These are phyloP conservation scores for Remersonia thermophila DNA, from an alignment of 2,329 filamentous ascomycete species.

Conservation along the genomic window DNA sequence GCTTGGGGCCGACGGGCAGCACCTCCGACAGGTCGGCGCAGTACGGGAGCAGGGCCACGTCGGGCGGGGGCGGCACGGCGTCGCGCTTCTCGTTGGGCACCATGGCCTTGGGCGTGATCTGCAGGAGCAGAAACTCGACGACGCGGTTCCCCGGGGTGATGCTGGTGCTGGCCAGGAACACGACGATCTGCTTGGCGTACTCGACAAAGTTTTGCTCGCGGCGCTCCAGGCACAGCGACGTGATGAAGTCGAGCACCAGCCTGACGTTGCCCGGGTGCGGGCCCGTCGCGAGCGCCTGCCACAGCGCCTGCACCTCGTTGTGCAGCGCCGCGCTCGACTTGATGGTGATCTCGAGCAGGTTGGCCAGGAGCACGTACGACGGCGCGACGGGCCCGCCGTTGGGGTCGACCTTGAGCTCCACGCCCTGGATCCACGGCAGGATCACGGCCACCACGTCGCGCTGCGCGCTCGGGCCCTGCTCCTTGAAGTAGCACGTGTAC, in stretches of 20 bases:
- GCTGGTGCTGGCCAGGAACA: constrained; percentile 76
- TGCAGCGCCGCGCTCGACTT: constrained; percentile 78
- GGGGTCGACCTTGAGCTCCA: constrained; percentile 83
- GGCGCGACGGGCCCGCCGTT: constrained; percentile 81
- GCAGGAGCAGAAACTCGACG: constrained; percentile 81
- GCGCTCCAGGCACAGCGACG: constrained; percentile 80
- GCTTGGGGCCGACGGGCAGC: constrained; percentile 79
- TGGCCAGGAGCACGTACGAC: constrained; percentile 90
- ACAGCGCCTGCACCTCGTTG: constrained; percentile 93
- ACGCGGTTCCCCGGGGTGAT: constrained; percentile 72
- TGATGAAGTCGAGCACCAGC: constrained; percentile 90
- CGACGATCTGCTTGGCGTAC: constrained; percentile 95
- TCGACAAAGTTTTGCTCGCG: constrained; percentile 97
- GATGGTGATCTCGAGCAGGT: constrained; percentile 92
- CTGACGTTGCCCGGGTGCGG: constrained; percentile 90
- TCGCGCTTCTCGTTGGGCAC: constrained; percentile 76
- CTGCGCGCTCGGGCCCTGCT: constrained; percentile 68
- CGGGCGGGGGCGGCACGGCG: constrained; percentile 55
- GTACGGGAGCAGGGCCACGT: constrained; percentile 68
- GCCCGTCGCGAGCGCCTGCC: constrained; percentile 90
- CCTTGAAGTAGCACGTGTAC: constrained; percentile 87
- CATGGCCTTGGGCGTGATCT: constrained; percentile 94
- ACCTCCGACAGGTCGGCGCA: constrained; percentile 73
- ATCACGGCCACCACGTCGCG: constrained; percentile 90
- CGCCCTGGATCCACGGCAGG: constrained; percentile 88